Conservation (phyloP, 1,284 basidiomycete species). For the Wallemia hederae region DNA sequence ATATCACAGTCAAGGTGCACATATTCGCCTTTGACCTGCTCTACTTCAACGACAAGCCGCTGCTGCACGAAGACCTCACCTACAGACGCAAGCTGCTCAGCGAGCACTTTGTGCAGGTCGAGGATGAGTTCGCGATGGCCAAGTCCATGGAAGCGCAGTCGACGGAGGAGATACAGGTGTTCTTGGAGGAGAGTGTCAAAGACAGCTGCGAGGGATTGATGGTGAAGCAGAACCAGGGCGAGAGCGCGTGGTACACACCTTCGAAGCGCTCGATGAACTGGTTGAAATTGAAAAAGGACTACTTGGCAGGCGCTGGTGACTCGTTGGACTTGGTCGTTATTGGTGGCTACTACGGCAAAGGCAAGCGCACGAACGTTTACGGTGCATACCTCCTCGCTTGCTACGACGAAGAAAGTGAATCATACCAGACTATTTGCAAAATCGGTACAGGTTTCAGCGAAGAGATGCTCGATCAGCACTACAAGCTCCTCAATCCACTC, state of each 20-base stretch:
- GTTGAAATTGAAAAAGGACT: conserved; percentile 97
- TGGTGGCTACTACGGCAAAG: conserved; percentile 87
- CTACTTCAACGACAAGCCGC: conserved; percentile 22
- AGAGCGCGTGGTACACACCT: conserved; percentile 79
- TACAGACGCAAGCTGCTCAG: conserved; percentile 47
- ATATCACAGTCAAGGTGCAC: conserved; percentile 26
- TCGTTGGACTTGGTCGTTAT: conserved; percentile 90
- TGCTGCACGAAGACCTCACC: conserved; percentile 27
- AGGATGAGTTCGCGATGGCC: conserved; percentile 77
- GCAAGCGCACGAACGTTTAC: conserved; percentile 86
- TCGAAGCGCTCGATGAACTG: conserved; percentile 84
- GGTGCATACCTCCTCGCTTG: conserved; percentile 85
- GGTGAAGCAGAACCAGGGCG: conserved; percentile 91
- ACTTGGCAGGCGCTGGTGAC: conserved; percentile 86
- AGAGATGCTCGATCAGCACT: conserved; percentile 54
- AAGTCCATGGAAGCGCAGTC: conserved; percentile 65
- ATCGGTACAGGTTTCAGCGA: conserved; percentile 97
- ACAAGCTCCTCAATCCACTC: conserved; percentile 47
- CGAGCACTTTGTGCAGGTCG: conserved; percentile 50
- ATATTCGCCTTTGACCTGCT: conserved; percentile 27
- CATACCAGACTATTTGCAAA: conserved; percentile 90
- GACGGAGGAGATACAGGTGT: conserved; percentile 75
- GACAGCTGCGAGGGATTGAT: conserved; percentile 96
- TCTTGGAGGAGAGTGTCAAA: conserved; percentile 86
- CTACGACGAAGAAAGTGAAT: conserved; percentile 67